A percentile compares a stretch with the other conserved stretches of the same genome.
Evolutionary conservation across 2,329 filamentous ascomycete species (phyloP).

Genomic region (Eutypella sp.): DNA sequence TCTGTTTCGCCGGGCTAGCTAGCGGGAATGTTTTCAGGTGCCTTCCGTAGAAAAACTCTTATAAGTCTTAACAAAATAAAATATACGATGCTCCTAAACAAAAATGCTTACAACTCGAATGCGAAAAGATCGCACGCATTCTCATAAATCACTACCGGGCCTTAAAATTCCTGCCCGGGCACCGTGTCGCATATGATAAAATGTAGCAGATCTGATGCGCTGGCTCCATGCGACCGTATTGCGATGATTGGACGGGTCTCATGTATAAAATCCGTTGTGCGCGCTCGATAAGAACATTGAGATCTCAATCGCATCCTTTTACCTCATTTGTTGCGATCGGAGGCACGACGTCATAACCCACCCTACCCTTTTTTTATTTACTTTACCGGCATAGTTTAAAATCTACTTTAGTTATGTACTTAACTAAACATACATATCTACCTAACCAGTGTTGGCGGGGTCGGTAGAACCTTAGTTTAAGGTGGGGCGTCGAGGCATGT

Average conservation of each 20-base stretch:
- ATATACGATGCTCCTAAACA: conserved; percentile 20
- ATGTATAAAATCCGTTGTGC: no score
- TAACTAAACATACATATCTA: no score
- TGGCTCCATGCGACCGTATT: not conserved
- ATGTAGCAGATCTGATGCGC: not conserved
- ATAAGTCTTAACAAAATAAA: conserved; percentile 14
- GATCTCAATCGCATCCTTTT: not conserved
- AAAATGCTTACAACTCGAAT: not conserved
- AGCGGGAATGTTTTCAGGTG: conserved; percentile 15
- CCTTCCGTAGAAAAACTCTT: conserved; percentile 19
- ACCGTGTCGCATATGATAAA: no score
- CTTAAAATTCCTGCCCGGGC: no score
- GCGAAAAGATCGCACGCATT: not conserved
- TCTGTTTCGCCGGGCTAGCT: conserved; percentile 14
- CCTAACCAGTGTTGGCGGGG: no score
- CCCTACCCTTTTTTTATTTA: not conserved
- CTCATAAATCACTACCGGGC: no score
- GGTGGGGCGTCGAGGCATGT: no score
- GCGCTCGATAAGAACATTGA: not conserved
- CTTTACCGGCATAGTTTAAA: not conserved
- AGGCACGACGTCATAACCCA: not conserved
- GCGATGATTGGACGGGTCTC: no score
- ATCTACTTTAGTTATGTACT: no score
- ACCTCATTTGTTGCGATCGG: not conserved
- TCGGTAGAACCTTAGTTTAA: no score